A percentile compares a stretch with the other conserved stretches of the same genome.
Conservation (phyloP, 1,284 basidiomycete genomes). For the Neotropicomus parvogracilis region DNA sequence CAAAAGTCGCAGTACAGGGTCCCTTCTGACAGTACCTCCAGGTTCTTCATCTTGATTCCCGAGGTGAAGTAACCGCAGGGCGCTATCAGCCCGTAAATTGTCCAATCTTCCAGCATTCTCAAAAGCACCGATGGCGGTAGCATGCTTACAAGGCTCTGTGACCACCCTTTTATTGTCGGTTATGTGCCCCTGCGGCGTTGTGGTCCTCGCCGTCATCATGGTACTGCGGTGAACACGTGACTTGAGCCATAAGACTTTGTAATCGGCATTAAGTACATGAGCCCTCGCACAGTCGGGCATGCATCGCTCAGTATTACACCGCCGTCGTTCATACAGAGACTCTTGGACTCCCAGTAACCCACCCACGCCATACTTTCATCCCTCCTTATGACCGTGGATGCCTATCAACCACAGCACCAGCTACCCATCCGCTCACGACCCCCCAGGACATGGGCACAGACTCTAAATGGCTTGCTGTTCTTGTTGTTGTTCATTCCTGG, state of each 20-base stretch:
- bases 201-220: no score
- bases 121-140: constrained; percentile 40
- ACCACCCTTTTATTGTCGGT: constrained; percentile 52
- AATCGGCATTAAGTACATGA: constrained; percentile 24
- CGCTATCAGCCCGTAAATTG: constrained; percentile 37
- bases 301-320: not conserved
- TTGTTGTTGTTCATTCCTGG: constrained; percentile 62
- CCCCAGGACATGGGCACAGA: constrained; percentile 50
- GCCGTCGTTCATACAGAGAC: constrained; percentile 14
- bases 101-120: no score
- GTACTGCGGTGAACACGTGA: no score
- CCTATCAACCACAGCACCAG: constrained; percentile 36
- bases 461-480: constrained; percentile 52
- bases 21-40: not conserved
- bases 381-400: constrained; percentile 22
- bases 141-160: constrained; percentile 50
- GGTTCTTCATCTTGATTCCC: constrained; percentile 48
- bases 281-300: not conserved
- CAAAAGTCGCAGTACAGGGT: not conserved
- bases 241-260: constrained; percentile 9
- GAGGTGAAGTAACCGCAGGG: constrained; percentile 52
- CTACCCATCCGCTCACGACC: constrained; percentile 62
- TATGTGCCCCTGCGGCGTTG: no score
- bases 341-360: not conserved
- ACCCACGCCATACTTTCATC: constrained; percentile 1